Base-by-base conservation (phyloP, 78 protist genomes). In the Speleostelium caveatum region DNA sequence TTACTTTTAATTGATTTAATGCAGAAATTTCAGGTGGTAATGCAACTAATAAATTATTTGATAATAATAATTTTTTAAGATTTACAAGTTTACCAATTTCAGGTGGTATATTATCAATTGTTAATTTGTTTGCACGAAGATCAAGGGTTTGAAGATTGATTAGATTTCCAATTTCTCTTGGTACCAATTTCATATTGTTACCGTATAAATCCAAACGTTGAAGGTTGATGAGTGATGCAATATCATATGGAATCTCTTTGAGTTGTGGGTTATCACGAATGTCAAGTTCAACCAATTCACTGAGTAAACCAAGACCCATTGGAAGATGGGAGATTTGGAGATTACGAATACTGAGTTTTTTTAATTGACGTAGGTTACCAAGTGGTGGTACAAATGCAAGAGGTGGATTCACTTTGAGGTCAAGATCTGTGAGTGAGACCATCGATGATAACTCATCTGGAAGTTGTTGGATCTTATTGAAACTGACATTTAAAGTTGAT, bases 351-450 rank as follows among this genome's bases (percentile, higher is more conserved):
- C 59, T 45, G 38, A 92, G 68, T 53, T 69, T 79, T 51, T 72
- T 75, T 30, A 92, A 79, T 35, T 73, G 72, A 65, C 86, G 86
- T 53, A 92, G 35, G 28, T 66, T 75, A 35, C 75, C 86, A n/a
- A 92, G 92, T 30, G 69, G 66, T 63, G 95, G 95, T 12, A 92
- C 66, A 45, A 73, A 76, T n/a, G 55, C 73, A 21, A 92, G 91
- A 19, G 91, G 93, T 72, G 95, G 95, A 53, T 92, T 92, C 14
- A 85, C 95, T 49, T 86, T 63, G 59, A 92, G 86, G 2, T 92
- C 95, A 2, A 92, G 75, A 26, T 77, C 80, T 33, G 83, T 80
- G 49, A 92, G 90, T 28, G 75, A 67, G 0, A 66, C 56, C 76
- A 92, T 86, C 6, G 65, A 67, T 5, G 86, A 71, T 19, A 93